Conservation (phyloP, 331 rosid genomes). For the Acacia concinna region DNA sequence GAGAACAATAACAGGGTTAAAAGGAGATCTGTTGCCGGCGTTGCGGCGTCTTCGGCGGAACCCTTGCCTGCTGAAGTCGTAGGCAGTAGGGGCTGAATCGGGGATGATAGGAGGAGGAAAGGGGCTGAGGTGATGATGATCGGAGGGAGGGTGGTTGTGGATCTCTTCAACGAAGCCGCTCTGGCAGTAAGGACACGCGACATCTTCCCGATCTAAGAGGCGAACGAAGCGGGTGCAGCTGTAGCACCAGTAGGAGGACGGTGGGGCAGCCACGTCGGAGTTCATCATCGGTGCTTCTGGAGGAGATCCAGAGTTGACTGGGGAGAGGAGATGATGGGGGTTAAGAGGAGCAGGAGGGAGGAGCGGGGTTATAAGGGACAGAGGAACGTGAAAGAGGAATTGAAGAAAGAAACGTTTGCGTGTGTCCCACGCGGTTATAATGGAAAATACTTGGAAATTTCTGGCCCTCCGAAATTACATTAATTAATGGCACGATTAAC, state of each 20-base stretch:
- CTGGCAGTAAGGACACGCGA: conserved; percentile 77
- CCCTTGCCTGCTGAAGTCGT: conserved; percentile 29
- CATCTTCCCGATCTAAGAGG: conserved; percentile 30
- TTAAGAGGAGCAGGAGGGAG: not conserved
- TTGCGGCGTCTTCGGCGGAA: conserved; percentile 60
- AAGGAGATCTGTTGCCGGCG: conserved; percentile 58
- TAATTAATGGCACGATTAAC: not conserved
- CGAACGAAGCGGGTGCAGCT: conserved; percentile 74
- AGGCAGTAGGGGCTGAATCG: conserved; percentile 13
- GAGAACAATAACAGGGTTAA: conserved; percentile 81
- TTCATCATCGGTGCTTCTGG: not conserved
- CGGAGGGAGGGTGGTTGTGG: conserved; percentile 42
- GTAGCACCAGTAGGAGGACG: conserved; percentile 85
- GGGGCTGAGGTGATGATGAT: conserved; percentile 43
- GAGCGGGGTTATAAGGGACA: conserved; percentile 28
- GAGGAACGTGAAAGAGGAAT: conserved; percentile 2
- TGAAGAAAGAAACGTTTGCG: conserved; percentile 24
- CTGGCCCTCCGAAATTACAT: not conserved
- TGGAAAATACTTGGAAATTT: conserved; percentile 28
- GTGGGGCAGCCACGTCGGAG: conserved; percentile 29
- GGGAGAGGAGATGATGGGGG: not conserved
- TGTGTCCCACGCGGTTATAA: conserved; percentile 40
- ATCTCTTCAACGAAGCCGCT: conserved; percentile 79
- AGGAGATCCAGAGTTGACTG: conserved; percentile 26
- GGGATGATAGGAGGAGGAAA: conserved; percentile 33